Percentiles rank a stretch among this genome's conserved stretches.
These are phyloP conservation scores for Abrus precatorius DNA, from an alignment of 306 rosid genomes.

Conservation along the genomic window DNA sequence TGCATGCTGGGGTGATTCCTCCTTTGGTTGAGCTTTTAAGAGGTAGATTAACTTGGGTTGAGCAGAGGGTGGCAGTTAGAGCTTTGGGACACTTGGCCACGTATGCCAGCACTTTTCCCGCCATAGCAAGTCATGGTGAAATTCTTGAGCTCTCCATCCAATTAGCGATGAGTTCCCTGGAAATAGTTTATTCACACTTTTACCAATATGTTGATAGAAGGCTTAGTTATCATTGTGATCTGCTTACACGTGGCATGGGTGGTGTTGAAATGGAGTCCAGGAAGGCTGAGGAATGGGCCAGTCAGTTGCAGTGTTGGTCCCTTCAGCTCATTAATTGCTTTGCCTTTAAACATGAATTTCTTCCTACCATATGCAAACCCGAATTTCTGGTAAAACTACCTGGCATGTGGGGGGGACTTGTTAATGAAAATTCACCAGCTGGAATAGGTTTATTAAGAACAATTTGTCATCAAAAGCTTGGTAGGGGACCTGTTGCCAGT, in stretches of 20 bases:
- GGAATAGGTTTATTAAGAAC: slow-evolving; percentile 95
- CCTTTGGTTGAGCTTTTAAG: slow-evolving; percentile 94
- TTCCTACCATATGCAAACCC: slow-evolving; percentile 87
- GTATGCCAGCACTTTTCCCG: slow-evolving; percentile 84
- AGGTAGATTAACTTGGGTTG: slow-evolving; percentile 98
- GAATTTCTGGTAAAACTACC: slow-evolving; percentile 87
- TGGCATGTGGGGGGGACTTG: slow-evolving; percentile 99
- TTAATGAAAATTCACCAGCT: slow-evolving; percentile 97
- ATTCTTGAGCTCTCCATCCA: slow-evolving; percentile 96
- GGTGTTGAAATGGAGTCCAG: slow-evolving; percentile 99
- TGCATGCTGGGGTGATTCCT: slow-evolving; percentile 89
- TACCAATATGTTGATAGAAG: slow-evolving; percentile 92
- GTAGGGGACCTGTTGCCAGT: slow-evolving; percentile 91
- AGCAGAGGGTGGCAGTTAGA: slow-evolving; percentile 98
- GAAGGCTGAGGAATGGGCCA: slow-evolving; percentile 99
- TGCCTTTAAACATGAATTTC: slow-evolving; percentile 96
- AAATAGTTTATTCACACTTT: slow-evolving; percentile 96
- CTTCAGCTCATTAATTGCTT: slow-evolving; percentile 97
- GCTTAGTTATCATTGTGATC: slow-evolving; percentile 94
- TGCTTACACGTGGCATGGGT: slow-evolving; percentile 99
- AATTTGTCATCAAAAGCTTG: slow-evolving; percentile 94
- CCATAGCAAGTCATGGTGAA: slow-evolving; percentile 88
- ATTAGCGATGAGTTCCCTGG: slow-evolving; percentile 88
- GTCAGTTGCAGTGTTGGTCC: slow-evolving; percentile 99
- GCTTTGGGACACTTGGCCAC: slow-evolving; percentile 99